These are phyloP conservation scores for Lepidium sativum DNA, from an alignment of 345 rosid species.

Conservation along the genomic window DNA sequence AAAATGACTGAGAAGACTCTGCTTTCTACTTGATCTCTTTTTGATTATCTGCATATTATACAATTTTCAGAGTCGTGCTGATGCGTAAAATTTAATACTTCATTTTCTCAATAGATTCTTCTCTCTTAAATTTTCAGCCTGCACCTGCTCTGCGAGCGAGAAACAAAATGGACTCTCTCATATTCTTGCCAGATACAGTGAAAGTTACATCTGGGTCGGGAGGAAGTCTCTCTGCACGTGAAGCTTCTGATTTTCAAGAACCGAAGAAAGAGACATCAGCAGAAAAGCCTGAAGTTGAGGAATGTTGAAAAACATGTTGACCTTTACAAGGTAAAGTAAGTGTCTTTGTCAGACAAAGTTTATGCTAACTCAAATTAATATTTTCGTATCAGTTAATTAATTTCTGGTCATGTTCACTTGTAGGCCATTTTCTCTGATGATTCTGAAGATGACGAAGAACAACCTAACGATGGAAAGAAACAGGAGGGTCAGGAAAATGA, in stretches of 20 bases:
- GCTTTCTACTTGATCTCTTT: neutral
- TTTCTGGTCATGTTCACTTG: neutral
- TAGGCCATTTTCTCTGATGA: slow-evolving; percentile 96
- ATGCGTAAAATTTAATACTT: neutral
- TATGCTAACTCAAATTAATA: neutral
- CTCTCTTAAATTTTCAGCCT: slow-evolving; percentile 46
- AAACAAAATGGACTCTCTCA: slow-evolving; percentile 83
- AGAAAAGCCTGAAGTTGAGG: slow-evolving; percentile 42
- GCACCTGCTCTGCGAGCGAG: slow-evolving; percentile 62
- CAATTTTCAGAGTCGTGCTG: neutral
- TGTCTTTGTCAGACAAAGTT: neutral
- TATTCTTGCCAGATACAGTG: slow-evolving; percentile 65
- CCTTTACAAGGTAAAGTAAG: slow-evolving; percentile 68
- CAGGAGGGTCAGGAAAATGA: slow-evolving; percentile 53
- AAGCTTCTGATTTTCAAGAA: slow-evolving; percentile 28
- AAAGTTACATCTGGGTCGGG: slow-evolving; percentile 37
- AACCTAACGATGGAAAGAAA: slow-evolving; percentile 24
- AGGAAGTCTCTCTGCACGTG: slow-evolving; percentile 30
- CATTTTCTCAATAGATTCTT: neutral
- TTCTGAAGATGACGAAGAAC: slow-evolving; percentile 67
- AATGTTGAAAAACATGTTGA: slow-evolving; percentile 89
- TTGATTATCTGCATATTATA: neutral
- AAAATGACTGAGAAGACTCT: neutral
- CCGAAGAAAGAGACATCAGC: slow-evolving; percentile 27
- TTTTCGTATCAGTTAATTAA: neutral